A percentile compares a stretch with the other conserved stretches of the same genome.
Conservation (phyloP, 192 early-diverging fungal species). For the Cladochytrium replicatum region DNA sequence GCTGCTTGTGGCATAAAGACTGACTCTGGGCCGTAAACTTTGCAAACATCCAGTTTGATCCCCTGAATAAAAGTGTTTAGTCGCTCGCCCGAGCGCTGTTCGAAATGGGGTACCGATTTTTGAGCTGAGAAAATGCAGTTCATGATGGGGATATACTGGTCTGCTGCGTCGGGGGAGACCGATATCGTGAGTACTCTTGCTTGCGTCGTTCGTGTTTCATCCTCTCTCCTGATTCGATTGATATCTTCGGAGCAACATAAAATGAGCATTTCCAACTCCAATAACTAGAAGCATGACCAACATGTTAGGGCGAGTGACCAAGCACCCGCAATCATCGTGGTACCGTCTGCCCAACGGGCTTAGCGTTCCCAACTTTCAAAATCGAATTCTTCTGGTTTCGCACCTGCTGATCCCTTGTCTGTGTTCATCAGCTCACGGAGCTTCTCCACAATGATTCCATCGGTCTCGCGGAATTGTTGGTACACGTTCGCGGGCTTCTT, state of each 20-base stretch:
- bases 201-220: slow-evolving; percentile 38
- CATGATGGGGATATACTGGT: slow-evolving; percentile 94
- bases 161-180: slow-evolving; percentile 73
- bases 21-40: slow-evolving; percentile 61
- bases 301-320: slow-evolving; percentile 21
- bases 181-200: slow-evolving; percentile 79
- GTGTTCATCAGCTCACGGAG: slow-evolving; percentile 15
- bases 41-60: slow-evolving; percentile 86
- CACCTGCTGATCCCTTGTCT: slow-evolving; percentile 35
- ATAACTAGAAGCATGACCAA: background rate
- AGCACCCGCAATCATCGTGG: slow-evolving; percentile 17
- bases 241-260: slow-evolving; percentile 39
- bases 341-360: no score
- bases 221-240: slow-evolving; percentile 46
- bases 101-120: slow-evolving; percentile 52
- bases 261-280: background rate
- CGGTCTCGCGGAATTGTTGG: slow-evolving; percentile 32
- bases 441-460: slow-evolving; percentile 19
- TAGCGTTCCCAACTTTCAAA: slow-evolving; percentile 18
- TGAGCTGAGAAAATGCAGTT: slow-evolving; percentile 97
- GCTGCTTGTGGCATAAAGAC: slow-evolving; percentile 91
- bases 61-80: slow-evolving; percentile 32
- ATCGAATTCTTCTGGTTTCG: slow-evolving; percentile 24
- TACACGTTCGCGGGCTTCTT: slow-evolving; percentile 34
- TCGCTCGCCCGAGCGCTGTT: background rate